Percentiles rank a stretch among this genome's conserved stretches.
phyloP scores from a whole-genome alignment of 2,329 filamentous ascomycete genomes.

The Neopestalotiopsis clavispora region DNA sequence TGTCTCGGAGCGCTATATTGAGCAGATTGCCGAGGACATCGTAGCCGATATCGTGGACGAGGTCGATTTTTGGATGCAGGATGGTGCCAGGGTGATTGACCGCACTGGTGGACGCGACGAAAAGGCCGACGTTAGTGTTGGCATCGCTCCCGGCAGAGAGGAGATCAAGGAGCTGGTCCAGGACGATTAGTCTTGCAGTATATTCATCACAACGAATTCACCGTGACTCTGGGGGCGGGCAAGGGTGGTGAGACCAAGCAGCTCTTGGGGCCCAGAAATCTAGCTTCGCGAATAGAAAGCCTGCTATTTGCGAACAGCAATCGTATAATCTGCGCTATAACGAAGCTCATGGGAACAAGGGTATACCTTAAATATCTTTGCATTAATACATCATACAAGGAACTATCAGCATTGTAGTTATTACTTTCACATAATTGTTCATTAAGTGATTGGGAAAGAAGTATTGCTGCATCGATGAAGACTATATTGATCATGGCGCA shows the following conservation, averaged over 20 bases:
- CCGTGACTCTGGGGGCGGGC: conserved; percentile 44
- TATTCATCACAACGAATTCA: not conserved
- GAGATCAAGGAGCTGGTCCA: conserved; percentile 71
- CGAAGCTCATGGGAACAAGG: not conserved
- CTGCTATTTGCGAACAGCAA: not conserved
- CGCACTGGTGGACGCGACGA: conserved; percentile 47
- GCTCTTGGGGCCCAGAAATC: not conserved
- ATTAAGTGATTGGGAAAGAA: not conserved
- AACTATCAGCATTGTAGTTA: not conserved
- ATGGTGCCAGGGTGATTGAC: conserved; percentile 58
- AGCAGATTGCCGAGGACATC: conserved; percentile 94
- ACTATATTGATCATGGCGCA: not conserved
- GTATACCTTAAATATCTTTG: not conserved
- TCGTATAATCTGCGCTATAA: not conserved
- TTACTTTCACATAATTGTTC: not conserved
- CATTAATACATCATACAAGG: not conserved
- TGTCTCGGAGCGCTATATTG: conserved; percentile 80
- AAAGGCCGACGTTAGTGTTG: conserved; percentile 47
- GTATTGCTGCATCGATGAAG: not conserved
- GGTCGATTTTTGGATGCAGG: conserved; percentile 85
- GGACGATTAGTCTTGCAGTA: conserved; percentile 51
- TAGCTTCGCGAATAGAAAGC: not conserved
- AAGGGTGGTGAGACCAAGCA: conserved; percentile 28
- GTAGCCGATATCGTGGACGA: conserved; percentile 94
- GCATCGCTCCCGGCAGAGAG: conserved; percentile 51